Evolutionary conservation across 176 grass and related monocot genomes (phyloP).

Genomic region (Oryza nivara): DNA sequence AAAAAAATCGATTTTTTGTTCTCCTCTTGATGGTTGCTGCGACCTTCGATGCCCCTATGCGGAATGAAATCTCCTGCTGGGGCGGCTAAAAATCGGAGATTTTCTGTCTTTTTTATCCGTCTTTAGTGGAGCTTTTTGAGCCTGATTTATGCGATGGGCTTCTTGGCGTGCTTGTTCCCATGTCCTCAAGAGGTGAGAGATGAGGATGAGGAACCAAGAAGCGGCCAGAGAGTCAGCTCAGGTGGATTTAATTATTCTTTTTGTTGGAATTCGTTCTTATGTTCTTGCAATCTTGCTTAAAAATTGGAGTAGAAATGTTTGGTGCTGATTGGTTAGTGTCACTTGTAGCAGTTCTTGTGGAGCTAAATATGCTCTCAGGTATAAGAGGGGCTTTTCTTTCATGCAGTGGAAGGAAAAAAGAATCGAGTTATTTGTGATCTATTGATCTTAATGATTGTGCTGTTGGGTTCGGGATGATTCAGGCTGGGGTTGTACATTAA

Average conservation of each 20-base stretch:
- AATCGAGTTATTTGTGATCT: not conserved
- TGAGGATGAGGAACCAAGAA: conserved; percentile 33
- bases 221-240: conserved; percentile 39
- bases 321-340: not conserved
- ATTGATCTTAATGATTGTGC: not conserved
- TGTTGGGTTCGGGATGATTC: not conserved
- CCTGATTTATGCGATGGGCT: conserved; percentile 50
- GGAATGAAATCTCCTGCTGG: not conserved
- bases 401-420: not conserved
- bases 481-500: not conserved
- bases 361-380: not conserved
- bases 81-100: not conserved
- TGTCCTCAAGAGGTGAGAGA: conserved; percentile 32
- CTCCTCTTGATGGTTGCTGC: conserved; percentile 1
- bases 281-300: not conserved
- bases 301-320: not conserved
- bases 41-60: not conserved
- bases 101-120: conserved; percentile 14
- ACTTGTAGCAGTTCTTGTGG: not conserved
- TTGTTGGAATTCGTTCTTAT: not conserved
- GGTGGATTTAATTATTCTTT: conserved; percentile 8
- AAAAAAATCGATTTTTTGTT: conserved; percentile 25
- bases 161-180: conserved; percentile 55
- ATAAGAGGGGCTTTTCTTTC: not conserved
- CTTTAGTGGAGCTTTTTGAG: conserved; percentile 3